A percentile compares a stretch with the other conserved stretches of the same genome.
These are phyloP conservation scores for Candida nanaspora DNA, from an alignment of 805 yeast species.

Conservation along the genomic window DNA sequence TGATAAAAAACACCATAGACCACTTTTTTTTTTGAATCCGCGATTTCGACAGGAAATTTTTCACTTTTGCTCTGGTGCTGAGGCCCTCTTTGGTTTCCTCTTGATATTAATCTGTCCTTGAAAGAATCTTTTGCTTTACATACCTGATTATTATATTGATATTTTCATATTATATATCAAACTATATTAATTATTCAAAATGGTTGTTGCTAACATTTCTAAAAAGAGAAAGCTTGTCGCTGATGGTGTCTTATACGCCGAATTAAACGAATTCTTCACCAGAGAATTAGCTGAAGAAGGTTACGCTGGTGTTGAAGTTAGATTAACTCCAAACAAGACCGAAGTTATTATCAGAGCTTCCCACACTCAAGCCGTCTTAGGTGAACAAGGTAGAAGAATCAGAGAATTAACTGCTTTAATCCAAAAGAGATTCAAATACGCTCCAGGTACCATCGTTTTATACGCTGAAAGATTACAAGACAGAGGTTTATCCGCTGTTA, in stretches of 20 bases:
- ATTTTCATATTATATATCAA: no score
- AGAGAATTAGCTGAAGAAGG: constrained; percentile 99
- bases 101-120: no score
- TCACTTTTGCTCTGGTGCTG: no score
- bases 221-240: constrained; percentile 99
- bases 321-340: constrained; percentile 96
- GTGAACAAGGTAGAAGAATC: constrained; percentile 99
- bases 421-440: constrained; percentile 97
- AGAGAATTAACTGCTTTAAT: constrained; percentile 96
- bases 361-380: constrained; percentile 96
- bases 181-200: constrained; percentile 11
- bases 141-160: no score
- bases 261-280: constrained; percentile 99
- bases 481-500: constrained; percentile 99
- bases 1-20: no score
- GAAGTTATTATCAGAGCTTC: constrained; percentile 99
- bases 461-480: constrained; percentile 99
- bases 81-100: no score
- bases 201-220: constrained; percentile 54
- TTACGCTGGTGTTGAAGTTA: constrained; percentile 99
- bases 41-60: no score
- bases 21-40: no score
- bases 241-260: constrained; percentile 99
- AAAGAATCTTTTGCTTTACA: no score
- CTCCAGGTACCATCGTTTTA: constrained; percentile 87